phyloP scores from a whole-genome alignment of 495 filamentous ascomycete species.

The Podospora comata region DNA sequence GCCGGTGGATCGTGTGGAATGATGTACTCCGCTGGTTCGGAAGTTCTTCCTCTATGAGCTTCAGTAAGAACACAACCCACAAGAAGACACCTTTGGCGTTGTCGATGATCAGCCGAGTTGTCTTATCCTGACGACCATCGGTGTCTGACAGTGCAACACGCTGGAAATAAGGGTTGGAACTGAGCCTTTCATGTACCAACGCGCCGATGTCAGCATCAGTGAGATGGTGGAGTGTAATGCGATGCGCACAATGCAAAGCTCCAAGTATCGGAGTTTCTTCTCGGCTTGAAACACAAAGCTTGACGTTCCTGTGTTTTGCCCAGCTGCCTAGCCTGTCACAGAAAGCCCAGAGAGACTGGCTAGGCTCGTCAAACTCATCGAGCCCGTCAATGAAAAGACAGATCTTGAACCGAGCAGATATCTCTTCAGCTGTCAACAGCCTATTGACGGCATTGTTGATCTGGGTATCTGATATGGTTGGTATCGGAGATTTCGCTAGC shows the following conservation, averaged over 20 bases:
- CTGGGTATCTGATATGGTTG: neutral
- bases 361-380: slow-evolving; percentile 23
- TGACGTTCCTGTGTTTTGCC: slow-evolving; percentile 28
- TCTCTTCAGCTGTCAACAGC: slow-evolving; percentile 32
- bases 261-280: slow-evolving; percentile 22
- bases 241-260: neutral
- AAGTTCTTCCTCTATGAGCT: neutral
- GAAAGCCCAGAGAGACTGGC: neutral
- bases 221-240: neutral
- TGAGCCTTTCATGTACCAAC: neutral
- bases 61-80: neutral
- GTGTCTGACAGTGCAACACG: neutral
- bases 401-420: slow-evolving; percentile 27
- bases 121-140: neutral
- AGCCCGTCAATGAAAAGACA: slow-evolving; percentile 27
- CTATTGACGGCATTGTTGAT: neutral
- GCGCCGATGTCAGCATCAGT: neutral
- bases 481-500: neutral
- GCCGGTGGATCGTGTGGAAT: neutral
- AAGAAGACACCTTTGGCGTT: neutral
- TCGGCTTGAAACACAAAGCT: slow-evolving; percentile 44
- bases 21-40: neutral
- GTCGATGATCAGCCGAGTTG: neutral
- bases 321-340: slow-evolving; percentile 23
- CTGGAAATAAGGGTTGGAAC: neutral